Base-by-base conservation (phyloP, 768 basidiomycete genomes). In the Termitomyces sp. region DNA sequence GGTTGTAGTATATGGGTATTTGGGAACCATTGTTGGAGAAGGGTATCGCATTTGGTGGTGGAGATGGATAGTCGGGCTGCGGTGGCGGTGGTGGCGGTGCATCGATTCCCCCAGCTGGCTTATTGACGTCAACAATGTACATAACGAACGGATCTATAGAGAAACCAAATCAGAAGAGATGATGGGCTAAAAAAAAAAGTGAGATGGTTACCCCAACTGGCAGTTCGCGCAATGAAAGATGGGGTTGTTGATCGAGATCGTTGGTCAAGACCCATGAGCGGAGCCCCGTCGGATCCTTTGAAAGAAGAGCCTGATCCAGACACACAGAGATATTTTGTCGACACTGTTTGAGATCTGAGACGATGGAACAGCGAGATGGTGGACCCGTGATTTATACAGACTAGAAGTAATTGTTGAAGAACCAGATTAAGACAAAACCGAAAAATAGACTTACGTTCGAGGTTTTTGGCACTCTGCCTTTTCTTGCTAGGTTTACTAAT, bases 401-500 rank as follows among this genome's bases (percentile, higher is more conserved):
- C 95, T 95, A 68, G 35, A 62, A 59, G 63, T 63, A 60, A 49
- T 15, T 44, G 48, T 39, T 35, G 20, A 56, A 45, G 42, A 63
- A 51, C 36, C 59, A 63, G 59, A 55, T 65, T 58, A 59, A 18
- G 63, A 24, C 16, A 15, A 24, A 52, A 57, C 63, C 18, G 1
- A 66, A 59, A 54, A 62, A 48, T 56, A 32, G 55, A 83, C 95
- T 79, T 72, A 96, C 94, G 77, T 73, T 97, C 92, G 18, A 94
- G 83, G 68, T 93, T 94, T 81, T 96, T 96, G 50, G 90, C 92
- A 70, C 90, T 93, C 74, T 94, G 90, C 67, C 94, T 84, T 83
- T 97, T 97, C 82, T 98, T 97, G 78, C 92, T 94, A 4, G 96
- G 96, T 74, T 98, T 98, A 77, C 91, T 94, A 76, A 98, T 98